Conservation (phyloP, 2,329 filamentous ascomycete genomes). For the Neocucurbitaria cava region DNA sequence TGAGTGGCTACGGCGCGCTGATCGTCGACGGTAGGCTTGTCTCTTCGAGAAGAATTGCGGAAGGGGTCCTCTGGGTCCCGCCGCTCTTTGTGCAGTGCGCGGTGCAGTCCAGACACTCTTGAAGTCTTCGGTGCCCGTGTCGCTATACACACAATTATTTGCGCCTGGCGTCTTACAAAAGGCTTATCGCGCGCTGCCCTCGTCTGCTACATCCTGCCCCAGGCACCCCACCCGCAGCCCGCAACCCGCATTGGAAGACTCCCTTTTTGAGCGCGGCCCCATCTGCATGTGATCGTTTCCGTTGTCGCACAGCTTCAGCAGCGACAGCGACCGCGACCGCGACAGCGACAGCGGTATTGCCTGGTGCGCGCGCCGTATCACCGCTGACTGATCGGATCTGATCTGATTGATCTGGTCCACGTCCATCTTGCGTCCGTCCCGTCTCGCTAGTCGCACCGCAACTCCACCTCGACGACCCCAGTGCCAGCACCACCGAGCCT, state of each 20-base stretch:
- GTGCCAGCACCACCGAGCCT: conserved; percentile 5
- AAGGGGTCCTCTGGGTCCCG: background rate
- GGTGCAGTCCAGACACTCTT: background rate
- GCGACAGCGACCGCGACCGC: conserved; percentile 14
- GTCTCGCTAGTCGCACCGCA: conserved; percentile 12
- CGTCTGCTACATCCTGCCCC: conserved; percentile 4
- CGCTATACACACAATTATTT: background rate
- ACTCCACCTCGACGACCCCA: conserved; percentile 9
- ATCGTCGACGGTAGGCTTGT: background rate
- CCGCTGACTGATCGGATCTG: conserved; percentile 2
- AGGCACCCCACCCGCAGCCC: conserved; percentile 16
- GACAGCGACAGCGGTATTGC: conserved; percentile 27
- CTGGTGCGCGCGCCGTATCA: conserved; percentile 23
- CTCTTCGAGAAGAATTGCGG: conserved; percentile 1
- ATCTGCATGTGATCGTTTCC: conserved; percentile 44
- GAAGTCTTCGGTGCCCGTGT: background rate
- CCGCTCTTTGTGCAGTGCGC: conserved; percentile 5
- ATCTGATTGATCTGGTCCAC: background rate
- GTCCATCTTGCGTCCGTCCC: conserved; percentile 7
- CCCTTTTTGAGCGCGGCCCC: conserved; percentile 28
- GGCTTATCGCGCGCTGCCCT: background rate
- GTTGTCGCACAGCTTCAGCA: conserved; percentile 45
- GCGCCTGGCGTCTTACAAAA: background rate
- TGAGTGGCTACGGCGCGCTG: conserved; percentile 6
- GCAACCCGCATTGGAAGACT: conserved; percentile 11